These are phyloP conservation scores for Neophaeococcomyces aloes DNA, from an alignment of 2,329 filamentous ascomycete genomes.

Conservation along the genomic window DNA sequence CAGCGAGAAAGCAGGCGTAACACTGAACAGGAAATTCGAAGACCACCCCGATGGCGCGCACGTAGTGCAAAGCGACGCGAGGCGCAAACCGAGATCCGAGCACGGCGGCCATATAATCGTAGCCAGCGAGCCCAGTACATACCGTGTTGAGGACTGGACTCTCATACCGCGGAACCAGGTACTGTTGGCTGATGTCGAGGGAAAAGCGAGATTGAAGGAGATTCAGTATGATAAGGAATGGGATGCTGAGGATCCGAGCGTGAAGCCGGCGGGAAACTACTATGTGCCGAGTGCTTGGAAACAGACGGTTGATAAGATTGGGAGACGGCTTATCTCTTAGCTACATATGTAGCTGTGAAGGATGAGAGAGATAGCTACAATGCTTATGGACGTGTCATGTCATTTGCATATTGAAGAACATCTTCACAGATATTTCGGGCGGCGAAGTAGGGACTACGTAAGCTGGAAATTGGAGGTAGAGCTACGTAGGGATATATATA, in stretches of 20 bases:
- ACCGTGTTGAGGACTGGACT: conserved; percentile 42
- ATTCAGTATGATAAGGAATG: conserved; percentile 3
- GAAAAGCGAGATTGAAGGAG: conserved; percentile 13
- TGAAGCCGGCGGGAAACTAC: too few species aligned
- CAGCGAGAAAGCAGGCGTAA: conserved; percentile 40
- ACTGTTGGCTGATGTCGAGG: conserved; percentile 33
- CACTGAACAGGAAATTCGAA: conserved; percentile 44
- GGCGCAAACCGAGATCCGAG: conserved; percentile 26
- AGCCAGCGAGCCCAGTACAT: conserved; percentile 46
- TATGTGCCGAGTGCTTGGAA: too few species aligned
- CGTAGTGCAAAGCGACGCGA: conserved; percentile 26
- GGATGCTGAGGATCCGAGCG: conserved; percentile 5
- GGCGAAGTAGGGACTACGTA: too few species aligned
- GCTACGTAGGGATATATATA: too few species aligned
- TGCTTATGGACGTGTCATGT: too few species aligned
- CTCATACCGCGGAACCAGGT: conserved; percentile 38
- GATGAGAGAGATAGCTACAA: too few species aligned
- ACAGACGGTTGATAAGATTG: too few species aligned
- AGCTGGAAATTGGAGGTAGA: too few species aligned
- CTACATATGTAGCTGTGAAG: too few species aligned
- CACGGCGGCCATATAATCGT: conserved; percentile 41
- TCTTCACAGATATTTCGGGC: too few species aligned
- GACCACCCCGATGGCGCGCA: conserved; percentile 32
- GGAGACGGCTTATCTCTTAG: too few species aligned
- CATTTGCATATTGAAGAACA: too few species aligned